phyloP scores from a whole-genome alignment of 306 rosid genomes.

The Dryas alaskensis region DNA sequence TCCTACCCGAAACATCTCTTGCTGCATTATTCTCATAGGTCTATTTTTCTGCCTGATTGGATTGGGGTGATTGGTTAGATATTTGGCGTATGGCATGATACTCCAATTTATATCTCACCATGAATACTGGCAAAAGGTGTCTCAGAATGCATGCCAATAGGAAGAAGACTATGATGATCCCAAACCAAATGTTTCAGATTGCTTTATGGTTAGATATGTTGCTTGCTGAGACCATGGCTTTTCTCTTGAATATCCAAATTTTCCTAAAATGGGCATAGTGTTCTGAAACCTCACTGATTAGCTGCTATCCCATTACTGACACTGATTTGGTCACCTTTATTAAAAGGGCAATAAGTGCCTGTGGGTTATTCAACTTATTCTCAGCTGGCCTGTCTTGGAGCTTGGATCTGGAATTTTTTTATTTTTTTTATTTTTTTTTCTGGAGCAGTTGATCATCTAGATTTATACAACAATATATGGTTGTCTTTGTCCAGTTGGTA shows the following conservation, averaged over 20 bases:
- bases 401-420: neutral
- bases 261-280: neutral
- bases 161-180: neutral
- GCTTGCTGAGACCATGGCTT: conserved; percentile 2
- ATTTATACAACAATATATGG: too few species aligned
- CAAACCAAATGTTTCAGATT: neutral
- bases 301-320: neutral
- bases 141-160: conserved; percentile 1
- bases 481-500: too few species aligned
- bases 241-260: conserved; percentile 1
- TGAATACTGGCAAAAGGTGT: neutral
- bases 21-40: neutral
- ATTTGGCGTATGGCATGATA: neutral
- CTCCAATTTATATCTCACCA: neutral
- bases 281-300: conserved; percentile 8
- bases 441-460: neutral
- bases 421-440: neutral
- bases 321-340: conserved; percentile 8
- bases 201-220: neutral
- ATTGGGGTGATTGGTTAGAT: neutral
- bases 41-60: neutral
- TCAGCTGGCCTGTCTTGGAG: neutral
- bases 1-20: neutral
- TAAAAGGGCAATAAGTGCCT: neutral
- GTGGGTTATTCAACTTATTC: neutral